These are phyloP conservation scores for Pistacia atlantica DNA, from an alignment of 345 rosid species.

Conservation along the genomic window DNA sequence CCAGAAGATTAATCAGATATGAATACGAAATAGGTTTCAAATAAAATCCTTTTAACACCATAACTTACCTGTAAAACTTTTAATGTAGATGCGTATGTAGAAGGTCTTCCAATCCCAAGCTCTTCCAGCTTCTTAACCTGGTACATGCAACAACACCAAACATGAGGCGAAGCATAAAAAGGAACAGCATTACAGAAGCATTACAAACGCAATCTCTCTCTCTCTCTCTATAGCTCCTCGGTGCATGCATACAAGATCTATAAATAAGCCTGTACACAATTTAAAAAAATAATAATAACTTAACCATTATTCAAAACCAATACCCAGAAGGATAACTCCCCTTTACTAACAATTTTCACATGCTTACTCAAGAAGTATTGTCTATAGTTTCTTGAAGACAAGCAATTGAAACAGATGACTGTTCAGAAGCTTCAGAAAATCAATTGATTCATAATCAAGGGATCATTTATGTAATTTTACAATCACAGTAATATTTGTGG, in stretches of 20 bases:
- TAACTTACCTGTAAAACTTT: slow-evolving; percentile 78
- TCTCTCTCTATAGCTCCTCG: neutral
- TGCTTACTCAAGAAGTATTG: neutral
- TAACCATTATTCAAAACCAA: neutral
- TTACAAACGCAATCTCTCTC: neutral
- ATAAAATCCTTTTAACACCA: slow-evolving; percentile 6
- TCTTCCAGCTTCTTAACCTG: slow-evolving; percentile 97
- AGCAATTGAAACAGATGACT: neutral
- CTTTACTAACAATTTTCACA: neutral
- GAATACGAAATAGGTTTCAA: neutral
- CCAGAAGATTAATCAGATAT: slow-evolving; percentile 11
- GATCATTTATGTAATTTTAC: neutral
- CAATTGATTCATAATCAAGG: slow-evolving; percentile 5
- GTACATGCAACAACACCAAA: slow-evolving; percentile 27
- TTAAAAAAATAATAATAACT: neutral
- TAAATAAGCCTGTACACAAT: neutral
- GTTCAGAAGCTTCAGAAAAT: neutral
- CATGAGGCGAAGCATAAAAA: neutral
- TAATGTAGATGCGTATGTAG: slow-evolving; percentile 89
- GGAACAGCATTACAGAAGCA: slow-evolving; percentile 5
- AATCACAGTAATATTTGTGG: neutral
- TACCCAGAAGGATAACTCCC: neutral
- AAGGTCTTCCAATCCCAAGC: slow-evolving; percentile 99
- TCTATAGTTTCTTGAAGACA: neutral
- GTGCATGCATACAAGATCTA: slow-evolving; percentile 6